phyloP scores from a whole-genome alignment of 1,284 basidiomycete species.

The Bjerkandera adusta region DNA sequence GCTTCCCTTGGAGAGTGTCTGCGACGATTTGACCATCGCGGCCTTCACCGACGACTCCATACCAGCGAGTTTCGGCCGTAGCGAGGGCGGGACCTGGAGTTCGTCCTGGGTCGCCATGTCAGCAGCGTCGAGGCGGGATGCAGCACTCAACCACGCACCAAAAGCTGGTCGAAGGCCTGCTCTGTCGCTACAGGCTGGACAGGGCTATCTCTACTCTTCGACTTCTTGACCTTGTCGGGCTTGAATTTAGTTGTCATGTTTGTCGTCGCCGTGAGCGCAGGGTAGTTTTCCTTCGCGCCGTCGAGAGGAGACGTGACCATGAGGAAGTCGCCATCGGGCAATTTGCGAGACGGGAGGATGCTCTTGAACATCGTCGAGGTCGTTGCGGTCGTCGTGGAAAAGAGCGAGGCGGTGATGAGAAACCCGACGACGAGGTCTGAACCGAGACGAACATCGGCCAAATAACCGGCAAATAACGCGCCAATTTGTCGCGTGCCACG shows the following conservation, averaged over 20 bases:
- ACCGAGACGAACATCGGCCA: constrained; percentile 12
- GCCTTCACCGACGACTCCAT: constrained; percentile 85
- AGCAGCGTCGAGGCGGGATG: neutral
- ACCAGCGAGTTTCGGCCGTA: constrained; percentile 72
- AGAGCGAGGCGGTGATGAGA: constrained; percentile 3
- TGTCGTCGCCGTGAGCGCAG: constrained; percentile 24
- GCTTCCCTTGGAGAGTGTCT: constrained; percentile 52
- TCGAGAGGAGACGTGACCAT: constrained; percentile 52
- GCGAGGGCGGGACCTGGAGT: constrained; percentile 75
- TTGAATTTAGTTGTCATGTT: constrained; percentile 22
- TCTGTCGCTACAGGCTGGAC: constrained; percentile 38
- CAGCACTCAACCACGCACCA: constrained; percentile 3
- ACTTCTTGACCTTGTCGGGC: constrained; percentile 30
- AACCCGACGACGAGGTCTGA: constrained; percentile 6
- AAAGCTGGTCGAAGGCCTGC: constrained; percentile 69
- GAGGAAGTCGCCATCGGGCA: constrained; percentile 64
- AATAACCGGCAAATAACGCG: constrained; percentile 13
- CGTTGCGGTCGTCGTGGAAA: constrained; percentile 9
- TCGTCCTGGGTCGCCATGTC: constrained; percentile 57
- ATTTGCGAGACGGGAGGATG: constrained; percentile 64
- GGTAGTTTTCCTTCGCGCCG: constrained; percentile 67
- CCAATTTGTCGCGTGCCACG: constrained; percentile 1
- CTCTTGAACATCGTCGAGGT: constrained; percentile 63
- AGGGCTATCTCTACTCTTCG: constrained; percentile 35
- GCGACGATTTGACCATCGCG: constrained; percentile 87